These are phyloP conservation scores for Malus hybrid DNA, from an alignment of 331 rosid species.

Conservation along the genomic window DNA sequence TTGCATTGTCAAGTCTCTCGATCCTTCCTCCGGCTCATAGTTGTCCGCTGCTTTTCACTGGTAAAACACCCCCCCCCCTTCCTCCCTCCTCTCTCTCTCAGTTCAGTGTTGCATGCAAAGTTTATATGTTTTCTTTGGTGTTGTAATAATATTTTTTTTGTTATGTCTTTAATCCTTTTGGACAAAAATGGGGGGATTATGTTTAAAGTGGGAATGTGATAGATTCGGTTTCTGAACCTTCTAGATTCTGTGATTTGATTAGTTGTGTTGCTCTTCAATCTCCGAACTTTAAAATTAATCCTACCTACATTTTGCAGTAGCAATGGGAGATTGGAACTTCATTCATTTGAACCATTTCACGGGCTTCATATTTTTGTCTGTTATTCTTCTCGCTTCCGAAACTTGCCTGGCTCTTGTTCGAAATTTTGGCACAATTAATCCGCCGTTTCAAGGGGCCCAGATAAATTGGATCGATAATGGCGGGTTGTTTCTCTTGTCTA, in stretches of 20 bases:
- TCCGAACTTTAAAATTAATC: no score
- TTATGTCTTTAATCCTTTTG: not conserved
- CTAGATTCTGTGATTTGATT: no score
- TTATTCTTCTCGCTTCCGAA: slow-evolving; percentile 18
- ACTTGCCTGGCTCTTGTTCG: slow-evolving; percentile 34
- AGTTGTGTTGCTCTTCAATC: no score
- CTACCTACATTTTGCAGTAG: no score
- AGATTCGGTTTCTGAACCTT: no score
- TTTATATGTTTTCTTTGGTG: not conserved
- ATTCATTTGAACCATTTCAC: slow-evolving; percentile 10
- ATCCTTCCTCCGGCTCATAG: not conserved
- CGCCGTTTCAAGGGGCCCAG: slow-evolving; percentile 48
- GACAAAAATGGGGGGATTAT: not conserved
- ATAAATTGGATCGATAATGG: slow-evolving; percentile 62
- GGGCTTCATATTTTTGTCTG: slow-evolving; percentile 16
- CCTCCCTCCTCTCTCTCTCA: not conserved
- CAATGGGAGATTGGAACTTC: no score
- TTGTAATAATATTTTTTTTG: not conserved
- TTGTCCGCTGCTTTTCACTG: not conserved
- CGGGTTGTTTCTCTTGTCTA: slow-evolving; percentile 63
- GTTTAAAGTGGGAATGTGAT: no score
- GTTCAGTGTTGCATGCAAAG: not conserved
- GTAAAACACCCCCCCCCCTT: no score
- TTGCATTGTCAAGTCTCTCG: not conserved
- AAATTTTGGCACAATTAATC: slow-evolving; percentile 22